A percentile compares a stretch with the other conserved stretches of the same genome.
phyloP scores from a whole-genome alignment of 148 eudicot genomes.

The Rhododendron ferrugineum region DNA sequence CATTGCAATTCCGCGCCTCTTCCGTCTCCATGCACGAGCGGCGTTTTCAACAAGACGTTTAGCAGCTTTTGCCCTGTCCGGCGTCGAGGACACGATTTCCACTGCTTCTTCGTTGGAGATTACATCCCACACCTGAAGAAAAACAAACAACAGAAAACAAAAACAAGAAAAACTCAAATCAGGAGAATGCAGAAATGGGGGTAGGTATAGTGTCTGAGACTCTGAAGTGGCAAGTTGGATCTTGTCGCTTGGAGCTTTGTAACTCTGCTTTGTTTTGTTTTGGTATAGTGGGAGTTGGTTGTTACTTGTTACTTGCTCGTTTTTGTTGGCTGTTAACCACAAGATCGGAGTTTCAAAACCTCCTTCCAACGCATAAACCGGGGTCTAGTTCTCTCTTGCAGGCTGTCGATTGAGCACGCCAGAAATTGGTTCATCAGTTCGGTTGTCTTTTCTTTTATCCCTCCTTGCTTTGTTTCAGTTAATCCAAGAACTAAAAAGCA shows the following conservation, averaged over 20 bases:
- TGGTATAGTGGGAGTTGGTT: not conserved
- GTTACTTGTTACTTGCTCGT: not conserved
- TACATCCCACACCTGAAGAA: slow-evolving; percentile 84
- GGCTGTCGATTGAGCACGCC: too few relatives aligned
- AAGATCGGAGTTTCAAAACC: too few relatives aligned
- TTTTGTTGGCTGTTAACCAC: not conserved
- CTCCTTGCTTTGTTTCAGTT: not conserved
- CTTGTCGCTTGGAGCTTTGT: not conserved
- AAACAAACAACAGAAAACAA: not conserved
- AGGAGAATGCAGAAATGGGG: not conserved
- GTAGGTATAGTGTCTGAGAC: not conserved
- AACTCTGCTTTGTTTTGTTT: not conserved
- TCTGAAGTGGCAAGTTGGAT: not conserved
- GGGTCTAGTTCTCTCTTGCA: too few relatives aligned
- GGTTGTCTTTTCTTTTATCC: not conserved
- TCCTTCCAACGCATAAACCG: too few relatives aligned
- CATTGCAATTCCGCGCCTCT: slow-evolving; percentile 59
- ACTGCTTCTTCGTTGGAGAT: slow-evolving; percentile 88
- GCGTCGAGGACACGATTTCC: slow-evolving; percentile 46
- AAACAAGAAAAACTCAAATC: not conserved
- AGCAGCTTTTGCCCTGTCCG: slow-evolving; percentile 51
- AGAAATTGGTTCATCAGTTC: not conserved
- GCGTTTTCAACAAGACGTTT: slow-evolving; percentile 61
- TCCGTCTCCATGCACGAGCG: slow-evolving; percentile 54
- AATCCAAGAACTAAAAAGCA: not conserved